Evolutionary conservation across 768 basidiomycete species (phyloP), one percentile per base, ranked within the genome.

Genomic region (Agrocybe praecox): DNA sequence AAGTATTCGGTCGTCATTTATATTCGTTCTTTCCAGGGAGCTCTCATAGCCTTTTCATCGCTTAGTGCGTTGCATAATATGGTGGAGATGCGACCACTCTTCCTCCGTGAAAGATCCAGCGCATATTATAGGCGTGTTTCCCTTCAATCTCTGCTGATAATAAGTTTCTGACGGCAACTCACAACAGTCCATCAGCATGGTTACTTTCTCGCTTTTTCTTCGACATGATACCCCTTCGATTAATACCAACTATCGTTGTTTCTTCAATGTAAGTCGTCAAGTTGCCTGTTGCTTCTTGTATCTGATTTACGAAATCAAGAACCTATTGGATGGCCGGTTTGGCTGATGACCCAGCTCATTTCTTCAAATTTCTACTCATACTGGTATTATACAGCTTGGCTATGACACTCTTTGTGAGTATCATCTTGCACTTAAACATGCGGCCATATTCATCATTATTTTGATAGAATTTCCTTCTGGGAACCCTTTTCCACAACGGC

Each of bases 321-420:
- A 88, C 88, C n/a, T 94, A 94, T 64, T 94, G 92, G 92, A 95
- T 98, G 96, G 93, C 94, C 2, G 95, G 96, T 12, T 82, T 98
- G 4, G 82, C 91, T 1, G 79, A 79, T 4, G 82, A 90, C 43
- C 86, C 94, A 2, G 82, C 87, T 0, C 80, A 89, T 67, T 98
- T 89, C 80, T 98, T 97, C 88, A 98, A 97, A 66, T 98, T 92
- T 74, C 76, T 97, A 19, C 84, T 98, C 66, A 90, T 97, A 58
- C 79, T 98, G 17, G 88, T 94, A 18, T 76, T 96, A 19, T 97
- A 88, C 68, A 88, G 88, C 0, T 77, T 97, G 18, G 87, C 81
- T 33, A 92, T 94, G 85, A 94, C 94, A 0, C 81, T 96, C 42
- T 96, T 85, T 69, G 92, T 94, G 64, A 59, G 90, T 76, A 22